These are phyloP conservation scores for Colletotrichum destructivum DNA, from an alignment of 2,329 filamentous ascomycete genomes.

Conservation along the genomic window DNA sequence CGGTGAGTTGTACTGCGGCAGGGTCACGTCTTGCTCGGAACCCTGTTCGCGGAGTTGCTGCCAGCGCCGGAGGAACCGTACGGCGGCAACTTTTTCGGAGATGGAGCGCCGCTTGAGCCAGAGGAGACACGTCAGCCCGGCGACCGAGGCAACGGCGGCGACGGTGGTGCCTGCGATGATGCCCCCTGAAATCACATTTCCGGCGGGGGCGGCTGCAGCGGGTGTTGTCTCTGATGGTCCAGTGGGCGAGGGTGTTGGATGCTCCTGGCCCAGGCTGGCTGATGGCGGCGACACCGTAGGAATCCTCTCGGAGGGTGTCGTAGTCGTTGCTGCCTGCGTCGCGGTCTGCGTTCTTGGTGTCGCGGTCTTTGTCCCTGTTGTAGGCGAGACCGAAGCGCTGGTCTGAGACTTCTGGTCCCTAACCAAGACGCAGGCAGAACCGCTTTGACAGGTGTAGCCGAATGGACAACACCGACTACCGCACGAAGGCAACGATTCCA, in stretches of 20 bases:
- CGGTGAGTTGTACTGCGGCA: slow-evolving; percentile 35
- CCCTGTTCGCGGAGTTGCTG: slow-evolving; percentile 20
- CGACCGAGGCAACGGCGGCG: slow-evolving; percentile 35
- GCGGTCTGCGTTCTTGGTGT: background rate
- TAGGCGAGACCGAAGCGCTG: slow-evolving; percentile 4
- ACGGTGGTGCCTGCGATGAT: slow-evolving; percentile 36
- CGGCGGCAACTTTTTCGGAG: slow-evolving; percentile 28
- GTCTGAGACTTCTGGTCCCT: slow-evolving; percentile 58
- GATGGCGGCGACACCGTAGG: slow-evolving; percentile 7
- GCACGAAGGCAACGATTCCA: slow-evolving; percentile 71
- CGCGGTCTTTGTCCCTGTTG: slow-evolving; percentile 17
- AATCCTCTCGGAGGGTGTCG: slow-evolving; percentile 6
- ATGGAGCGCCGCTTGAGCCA: slow-evolving; percentile 38
- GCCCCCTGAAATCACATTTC: slow-evolving; percentile 1
- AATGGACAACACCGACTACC: slow-evolving; percentile 78
- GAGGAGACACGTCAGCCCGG: slow-evolving; percentile 24
- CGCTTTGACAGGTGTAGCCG: slow-evolving; percentile 73
- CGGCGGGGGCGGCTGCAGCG: slow-evolving; percentile 3
- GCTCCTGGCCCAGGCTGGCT: background rate
- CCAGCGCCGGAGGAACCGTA: slow-evolving; percentile 24
- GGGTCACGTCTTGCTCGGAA: slow-evolving; percentile 17
- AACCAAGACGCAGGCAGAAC: slow-evolving; percentile 64
- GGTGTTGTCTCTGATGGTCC: slow-evolving; percentile 3
- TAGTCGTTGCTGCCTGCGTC: background rate
- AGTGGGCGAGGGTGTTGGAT: slow-evolving; percentile 1